A percentile compares a stretch with the other conserved stretches of the same genome.
Conservation (phyloP, 164 flowering plant genomes). For the Magnolia changhungtana region DNA sequence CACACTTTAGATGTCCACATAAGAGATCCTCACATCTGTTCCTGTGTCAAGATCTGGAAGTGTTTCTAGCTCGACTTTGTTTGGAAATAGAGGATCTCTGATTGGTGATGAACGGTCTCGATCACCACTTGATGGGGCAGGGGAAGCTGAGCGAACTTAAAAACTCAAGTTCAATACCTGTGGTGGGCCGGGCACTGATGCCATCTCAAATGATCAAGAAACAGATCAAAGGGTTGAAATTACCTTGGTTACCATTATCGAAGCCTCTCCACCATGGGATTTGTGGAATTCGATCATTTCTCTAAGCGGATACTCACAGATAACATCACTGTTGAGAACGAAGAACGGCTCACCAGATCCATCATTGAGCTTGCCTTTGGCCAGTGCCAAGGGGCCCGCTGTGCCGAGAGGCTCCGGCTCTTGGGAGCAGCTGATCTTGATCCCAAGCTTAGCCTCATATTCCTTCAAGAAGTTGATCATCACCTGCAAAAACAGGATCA, state of each 20-base stretch:
- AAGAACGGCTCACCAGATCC: constrained; percentile 86
- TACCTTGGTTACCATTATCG: constrained; percentile 99
- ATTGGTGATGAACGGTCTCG: no score
- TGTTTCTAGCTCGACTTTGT: no score
- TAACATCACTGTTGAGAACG: constrained; percentile 37
- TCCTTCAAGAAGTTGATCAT: constrained; percentile 94
- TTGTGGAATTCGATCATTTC: constrained; percentile 93
- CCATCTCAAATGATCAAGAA: background rate
- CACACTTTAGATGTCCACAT: no score
- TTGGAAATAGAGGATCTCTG: no score
- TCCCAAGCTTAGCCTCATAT: constrained; percentile 78
- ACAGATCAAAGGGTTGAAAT: background rate
- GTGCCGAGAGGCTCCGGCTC: constrained; percentile 98
- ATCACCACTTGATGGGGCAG: no score
- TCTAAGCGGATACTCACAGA: constrained; percentile 89
- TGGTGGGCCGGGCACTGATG: no score
- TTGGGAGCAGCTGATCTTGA: constrained; percentile 90
- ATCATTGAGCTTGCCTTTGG: constrained; percentile 86
- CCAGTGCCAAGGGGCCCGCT: constrained; percentile 96
- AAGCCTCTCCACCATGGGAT: constrained; percentile 91
- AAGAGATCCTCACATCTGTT: background rate
- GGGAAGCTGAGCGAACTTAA: no score
- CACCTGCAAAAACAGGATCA: constrained; percentile 42
- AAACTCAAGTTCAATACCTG: no score
- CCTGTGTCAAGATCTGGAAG: no score